Evolutionary conservation across 192 early-diverging fungal genomes (phyloP), one percentile per base, ranked within the genome.

Genomic region (Coemansia sp.): DNA sequence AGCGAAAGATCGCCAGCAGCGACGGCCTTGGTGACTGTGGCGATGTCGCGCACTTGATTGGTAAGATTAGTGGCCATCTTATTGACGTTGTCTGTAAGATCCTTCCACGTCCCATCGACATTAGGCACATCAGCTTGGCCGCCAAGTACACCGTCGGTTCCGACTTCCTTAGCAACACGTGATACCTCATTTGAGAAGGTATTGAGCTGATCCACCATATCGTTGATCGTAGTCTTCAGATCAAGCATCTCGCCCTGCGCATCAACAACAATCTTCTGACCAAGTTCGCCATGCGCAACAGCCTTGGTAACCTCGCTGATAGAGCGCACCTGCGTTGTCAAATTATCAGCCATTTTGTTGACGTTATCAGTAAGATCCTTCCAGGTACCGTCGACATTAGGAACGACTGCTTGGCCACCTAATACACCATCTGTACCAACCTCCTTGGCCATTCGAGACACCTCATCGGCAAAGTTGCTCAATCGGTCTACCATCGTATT

Each of bases 101-200:
- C 76, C 58, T 87, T 89, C 88, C 88, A 89, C 0, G 83, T 86
- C 0, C 88, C 86, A 14, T 78, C 82, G 8, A 84, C 83, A n/a
- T 69, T 83, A 32, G 53, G 62, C 2, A 89, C 88, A 10, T 84
- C 54, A 1, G 89, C 89, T 56, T 88, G 87, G 7, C 86, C 89
- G n/a, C 89, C 89, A 0, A 90, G 67, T 49, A 72, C 69, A 6
- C 89, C 89, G 57, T 90, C 88, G 0, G 85, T 88, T 2, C 88
- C 88, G 18, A 90, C 88, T 62, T 90, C 88, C 21, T 84, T 81
- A 4, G 88, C 82, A 3, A 90, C 85, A 53, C 88, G 83, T 6
- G 88, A 86, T 0, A 90, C 88, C 65, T 89, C 86, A 4, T 76
- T 65, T 0, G 68, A 54, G 34, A 70, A 70, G 19, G 68, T 70